A percentile compares a stretch with the other conserved stretches of the same genome.
These are phyloP conservation scores for Rhododendron ovatum DNA, from an alignment of 148 eudicot genomes.

Conservation along the genomic window DNA sequence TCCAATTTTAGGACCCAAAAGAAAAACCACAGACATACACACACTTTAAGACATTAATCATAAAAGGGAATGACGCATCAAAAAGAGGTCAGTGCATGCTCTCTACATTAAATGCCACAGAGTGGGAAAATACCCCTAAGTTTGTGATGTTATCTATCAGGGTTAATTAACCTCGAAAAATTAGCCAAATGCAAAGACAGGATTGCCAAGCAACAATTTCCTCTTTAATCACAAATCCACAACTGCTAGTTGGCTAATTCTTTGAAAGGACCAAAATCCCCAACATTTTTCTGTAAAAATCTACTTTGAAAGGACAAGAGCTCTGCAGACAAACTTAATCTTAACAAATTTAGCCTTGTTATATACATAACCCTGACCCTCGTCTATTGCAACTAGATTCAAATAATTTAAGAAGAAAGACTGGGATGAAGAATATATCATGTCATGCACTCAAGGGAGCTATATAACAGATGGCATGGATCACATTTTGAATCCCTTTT, in stretches of 20 bases:
- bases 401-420: neutral
- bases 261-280: neutral
- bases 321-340: neutral
- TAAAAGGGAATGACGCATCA: neutral
- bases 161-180: neutral
- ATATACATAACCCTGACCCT: neutral
- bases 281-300: neutral
- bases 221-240: neutral
- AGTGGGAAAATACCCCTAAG: neutral
- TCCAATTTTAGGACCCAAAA: neutral
- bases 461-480: neutral
- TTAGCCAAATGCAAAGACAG: neutral
- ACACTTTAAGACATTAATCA: neutral
- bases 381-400: neutral
- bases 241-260: neutral
- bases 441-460: neutral
- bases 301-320: neutral
- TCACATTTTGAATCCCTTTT: neutral
- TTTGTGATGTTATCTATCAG: no score
- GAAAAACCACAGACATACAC: neutral
- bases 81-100: neutral
- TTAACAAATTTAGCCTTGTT: neutral
- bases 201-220: neutral
- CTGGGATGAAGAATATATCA: neutral
- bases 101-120: neutral